Conservation (phyloP, 169 alveolate species). For the Amoebophrya sp. region DNA sequence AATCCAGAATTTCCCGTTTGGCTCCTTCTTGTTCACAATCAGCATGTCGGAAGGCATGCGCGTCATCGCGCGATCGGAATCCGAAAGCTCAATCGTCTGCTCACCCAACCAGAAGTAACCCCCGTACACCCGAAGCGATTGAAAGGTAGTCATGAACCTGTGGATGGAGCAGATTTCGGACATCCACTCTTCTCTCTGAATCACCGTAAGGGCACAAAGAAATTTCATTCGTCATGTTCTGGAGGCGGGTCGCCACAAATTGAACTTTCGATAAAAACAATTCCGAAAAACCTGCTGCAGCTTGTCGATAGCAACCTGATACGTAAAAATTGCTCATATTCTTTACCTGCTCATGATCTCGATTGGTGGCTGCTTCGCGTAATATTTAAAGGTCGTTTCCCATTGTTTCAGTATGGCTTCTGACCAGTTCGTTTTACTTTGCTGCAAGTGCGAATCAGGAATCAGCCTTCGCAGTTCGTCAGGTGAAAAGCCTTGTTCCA, state of each 20-base stretch:
- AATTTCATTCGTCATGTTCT: too few species aligned
- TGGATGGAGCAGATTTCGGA: too few species aligned
- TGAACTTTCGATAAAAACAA: too few species aligned
- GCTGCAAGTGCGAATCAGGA: background rate
- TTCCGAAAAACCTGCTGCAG: too few species aligned
- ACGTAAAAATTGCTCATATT: background rate
- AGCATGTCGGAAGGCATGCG: background rate
- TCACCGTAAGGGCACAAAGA: too few species aligned
- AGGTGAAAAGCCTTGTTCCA: background rate
- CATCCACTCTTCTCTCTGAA: too few species aligned
- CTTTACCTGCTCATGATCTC: background rate
- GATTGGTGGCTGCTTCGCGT: background rate
- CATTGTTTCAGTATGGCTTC: background rate
- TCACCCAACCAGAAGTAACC: conserved; percentile 16
- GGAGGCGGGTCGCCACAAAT: too few species aligned
- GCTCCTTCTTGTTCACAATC: conserved; percentile 7
- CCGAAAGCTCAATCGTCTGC: background rate
- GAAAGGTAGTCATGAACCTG: background rate
- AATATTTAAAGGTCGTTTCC: background rate
- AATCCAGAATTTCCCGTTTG: background rate
- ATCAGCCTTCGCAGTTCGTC: background rate
- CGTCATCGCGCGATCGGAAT: background rate
- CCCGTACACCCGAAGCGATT: background rate
- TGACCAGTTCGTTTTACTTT: background rate
- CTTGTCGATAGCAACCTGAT: too few species aligned